These are phyloP conservation scores for Leucocoprinus sp. DNA, from an alignment of 768 basidiomycete genomes.

Conservation along the genomic window DNA sequence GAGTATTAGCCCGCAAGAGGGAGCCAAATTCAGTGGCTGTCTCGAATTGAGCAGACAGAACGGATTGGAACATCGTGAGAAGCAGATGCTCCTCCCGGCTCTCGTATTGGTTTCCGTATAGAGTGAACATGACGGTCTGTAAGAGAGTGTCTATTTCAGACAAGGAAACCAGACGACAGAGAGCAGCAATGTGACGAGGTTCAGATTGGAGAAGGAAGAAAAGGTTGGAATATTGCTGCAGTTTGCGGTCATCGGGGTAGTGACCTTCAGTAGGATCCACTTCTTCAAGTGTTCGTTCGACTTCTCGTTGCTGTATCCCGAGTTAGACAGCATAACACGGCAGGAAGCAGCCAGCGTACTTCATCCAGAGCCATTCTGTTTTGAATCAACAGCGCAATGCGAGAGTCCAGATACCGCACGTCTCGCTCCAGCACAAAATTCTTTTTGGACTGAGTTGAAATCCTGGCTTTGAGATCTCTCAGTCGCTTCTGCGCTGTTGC, in stretches of 20 bases:
- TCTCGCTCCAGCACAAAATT: conserved; percentile 99
- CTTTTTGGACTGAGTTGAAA: conserved; percentile 98
- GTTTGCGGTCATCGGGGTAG: conserved; percentile 88
- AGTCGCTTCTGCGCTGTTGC: conserved; percentile 88
- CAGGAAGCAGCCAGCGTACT: conserved; percentile 36
- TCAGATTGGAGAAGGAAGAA: conserved; percentile 99
- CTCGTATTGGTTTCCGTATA: conserved; percentile 99
- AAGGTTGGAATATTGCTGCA: conserved; percentile 95
- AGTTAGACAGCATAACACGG: conserved; percentile 12
- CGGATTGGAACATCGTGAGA: conserved; percentile 99
- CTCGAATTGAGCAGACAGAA: conserved; percentile 97
- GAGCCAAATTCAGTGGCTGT: conserved; percentile 99
- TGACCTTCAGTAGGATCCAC: conserved; percentile 88
- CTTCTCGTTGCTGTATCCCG: conserved; percentile 74
- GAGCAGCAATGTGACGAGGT: conserved; percentile 91
- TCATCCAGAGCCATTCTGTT: conserved; percentile 97
- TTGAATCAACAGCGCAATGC: conserved; percentile 96
- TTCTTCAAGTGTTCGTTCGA: conserved; percentile 92
- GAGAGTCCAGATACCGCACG: conserved; percentile 94
- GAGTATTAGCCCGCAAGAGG: conserved; percentile 94
- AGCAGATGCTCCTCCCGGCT: conserved; percentile 96
- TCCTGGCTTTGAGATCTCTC: conserved; percentile 91
- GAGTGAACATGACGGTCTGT: conserved; percentile 99
- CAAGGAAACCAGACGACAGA: conserved; percentile 93
- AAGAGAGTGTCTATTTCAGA: conserved; percentile 98